These are phyloP conservation scores for Cladorrhinum samala DNA, from an alignment of 495 filamentous ascomycete species.

Conservation along the genomic window DNA sequence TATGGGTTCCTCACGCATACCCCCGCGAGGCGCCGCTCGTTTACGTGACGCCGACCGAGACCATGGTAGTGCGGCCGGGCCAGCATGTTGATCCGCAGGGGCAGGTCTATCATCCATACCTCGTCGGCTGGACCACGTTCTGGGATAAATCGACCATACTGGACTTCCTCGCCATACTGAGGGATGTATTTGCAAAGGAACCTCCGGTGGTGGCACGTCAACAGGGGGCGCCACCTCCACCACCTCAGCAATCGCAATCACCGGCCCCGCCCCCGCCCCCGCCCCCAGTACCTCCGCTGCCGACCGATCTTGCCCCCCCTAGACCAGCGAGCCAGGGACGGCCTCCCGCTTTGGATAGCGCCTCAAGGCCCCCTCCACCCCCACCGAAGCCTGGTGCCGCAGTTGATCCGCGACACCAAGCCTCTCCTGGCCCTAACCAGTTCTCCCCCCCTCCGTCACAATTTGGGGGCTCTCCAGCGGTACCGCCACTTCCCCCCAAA, in stretches of 20 bases:
- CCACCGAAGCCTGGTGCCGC: slow-evolving; percentile 37
- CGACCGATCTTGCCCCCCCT: slow-evolving; percentile 25
- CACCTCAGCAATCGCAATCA: slow-evolving; percentile 27
- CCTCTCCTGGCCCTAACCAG: slow-evolving; percentile 12
- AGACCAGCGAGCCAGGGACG: slow-evolving; percentile 12
- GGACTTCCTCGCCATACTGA: slow-evolving; percentile 75
- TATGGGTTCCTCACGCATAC: slow-evolving; percentile 96
- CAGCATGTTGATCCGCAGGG: slow-evolving; percentile 96
- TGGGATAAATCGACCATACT: slow-evolving; percentile 84
- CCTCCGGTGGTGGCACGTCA: slow-evolving; percentile 78
- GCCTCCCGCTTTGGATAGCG: slow-evolving; percentile 8
- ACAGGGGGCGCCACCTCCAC: slow-evolving; percentile 41
- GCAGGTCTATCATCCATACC: slow-evolving; percentile 89
- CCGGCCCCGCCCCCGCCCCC: slow-evolving; percentile 33
- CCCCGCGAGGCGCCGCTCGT: slow-evolving; percentile 76
- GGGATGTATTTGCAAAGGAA: slow-evolving; percentile 88
- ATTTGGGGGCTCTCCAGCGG: too few relatives aligned
- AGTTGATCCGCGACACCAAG: slow-evolving; percentile 22
- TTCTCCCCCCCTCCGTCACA: too few relatives aligned
- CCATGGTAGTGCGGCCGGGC: slow-evolving; percentile 83
- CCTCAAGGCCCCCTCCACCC: slow-evolving; percentile 34
- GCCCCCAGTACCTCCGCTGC: slow-evolving; percentile 38
- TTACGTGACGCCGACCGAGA: slow-evolving; percentile 82
- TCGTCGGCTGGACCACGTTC: slow-evolving; percentile 79
- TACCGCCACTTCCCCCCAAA: slow-evolving; percentile 34